phyloP scores from a whole-genome alignment of 2,329 filamentous ascomycete genomes.

The Pseudogymnoascus sp. region DNA sequence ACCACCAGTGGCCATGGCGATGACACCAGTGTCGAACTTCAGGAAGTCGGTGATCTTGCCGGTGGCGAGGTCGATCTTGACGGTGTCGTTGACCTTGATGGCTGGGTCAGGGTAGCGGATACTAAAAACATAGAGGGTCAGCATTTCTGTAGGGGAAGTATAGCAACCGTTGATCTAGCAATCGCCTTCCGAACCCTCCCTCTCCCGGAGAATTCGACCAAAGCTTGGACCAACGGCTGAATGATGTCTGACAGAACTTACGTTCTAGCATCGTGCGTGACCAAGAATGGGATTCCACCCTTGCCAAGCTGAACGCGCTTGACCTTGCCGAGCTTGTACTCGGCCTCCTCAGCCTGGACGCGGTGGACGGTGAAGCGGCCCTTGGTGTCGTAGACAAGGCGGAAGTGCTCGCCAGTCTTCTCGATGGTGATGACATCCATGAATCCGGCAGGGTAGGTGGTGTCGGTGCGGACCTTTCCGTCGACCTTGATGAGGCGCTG shows the following conservation, averaged over 20 bases:
- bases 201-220: conserved; percentile 50
- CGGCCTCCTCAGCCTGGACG: conserved; percentile 95
- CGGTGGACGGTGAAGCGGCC: conserved; percentile 99
- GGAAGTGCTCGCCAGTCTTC: conserved; percentile 99
- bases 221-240: conserved; percentile 99
- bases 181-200: conserved; percentile 8
- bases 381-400: conserved; percentile 99
- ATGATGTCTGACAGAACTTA: conserved; percentile 97
- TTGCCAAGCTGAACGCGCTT: conserved; percentile 99
- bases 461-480: conserved; percentile 98
- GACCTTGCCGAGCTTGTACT: conserved; percentile 99
- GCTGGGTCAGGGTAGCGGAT: conserved; percentile 98
- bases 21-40: conserved; percentile 96
- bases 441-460: conserved; percentile 94
- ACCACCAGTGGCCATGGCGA: conserved; percentile 98
- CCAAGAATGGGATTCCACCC: conserved; percentile 99
- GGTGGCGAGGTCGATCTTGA: conserved; percentile 95
- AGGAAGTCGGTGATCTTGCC: conserved; percentile 98
- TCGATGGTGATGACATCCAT: conserved; percentile 99
- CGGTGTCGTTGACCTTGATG: conserved; percentile 99
- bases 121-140: conserved; percentile 45
- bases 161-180: conserved; percentile 29
- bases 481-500: conserved; percentile 99
- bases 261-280: conserved; percentile 99
- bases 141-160: conserved; percentile 25